These are phyloP conservation scores for Marasmius oreades DNA, from an alignment of 1,284 basidiomycete genomes.

Conservation along the genomic window DNA sequence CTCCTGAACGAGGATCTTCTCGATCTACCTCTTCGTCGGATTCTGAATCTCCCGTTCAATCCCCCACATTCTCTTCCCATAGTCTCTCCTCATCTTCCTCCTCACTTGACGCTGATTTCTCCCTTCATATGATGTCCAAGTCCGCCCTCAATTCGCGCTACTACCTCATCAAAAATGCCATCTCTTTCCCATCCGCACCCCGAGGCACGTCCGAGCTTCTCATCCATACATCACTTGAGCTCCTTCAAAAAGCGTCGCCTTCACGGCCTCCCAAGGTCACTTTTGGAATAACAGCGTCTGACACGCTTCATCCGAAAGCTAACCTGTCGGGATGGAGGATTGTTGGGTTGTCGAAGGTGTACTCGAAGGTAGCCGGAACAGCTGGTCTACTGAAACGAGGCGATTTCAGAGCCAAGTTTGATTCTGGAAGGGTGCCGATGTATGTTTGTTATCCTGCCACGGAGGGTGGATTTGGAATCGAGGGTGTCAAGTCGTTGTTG, in stretches of 20 bases:
- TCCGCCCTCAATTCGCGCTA: constrained; percentile 13
- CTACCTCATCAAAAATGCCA: constrained; percentile 45
- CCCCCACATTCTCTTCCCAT: too few species aligned
- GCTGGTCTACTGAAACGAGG: constrained; percentile 35
- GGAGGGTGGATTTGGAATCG: constrained; percentile 37
- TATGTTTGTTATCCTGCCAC: constrained; percentile 42
- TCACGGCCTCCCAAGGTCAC: constrained; percentile 29
- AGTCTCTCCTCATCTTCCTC: too few species aligned
- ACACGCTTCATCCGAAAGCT: too few species aligned
- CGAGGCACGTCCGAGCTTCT: too few species aligned
- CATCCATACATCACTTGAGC: too few species aligned
- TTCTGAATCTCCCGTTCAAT: too few species aligned
- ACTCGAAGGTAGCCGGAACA: constrained; percentile 31
- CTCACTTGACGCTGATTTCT: too few species aligned
- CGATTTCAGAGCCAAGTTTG: constrained; percentile 45
- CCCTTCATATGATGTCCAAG: neutral
- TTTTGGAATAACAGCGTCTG: constrained; percentile 43
- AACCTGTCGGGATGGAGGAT: constrained; percentile 43
- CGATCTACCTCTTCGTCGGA: too few species aligned
- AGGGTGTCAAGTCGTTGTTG: constrained; percentile 34
- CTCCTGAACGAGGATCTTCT: too few species aligned
- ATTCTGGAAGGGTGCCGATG: constrained; percentile 33
- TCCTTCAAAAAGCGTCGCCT: constrained; percentile 30
- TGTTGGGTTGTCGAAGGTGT: constrained; percentile 35
- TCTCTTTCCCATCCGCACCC: constrained; percentile 42